phyloP scores from a whole-genome alignment of 495 filamentous ascomycete genomes.

The Niebla homalea region DNA sequence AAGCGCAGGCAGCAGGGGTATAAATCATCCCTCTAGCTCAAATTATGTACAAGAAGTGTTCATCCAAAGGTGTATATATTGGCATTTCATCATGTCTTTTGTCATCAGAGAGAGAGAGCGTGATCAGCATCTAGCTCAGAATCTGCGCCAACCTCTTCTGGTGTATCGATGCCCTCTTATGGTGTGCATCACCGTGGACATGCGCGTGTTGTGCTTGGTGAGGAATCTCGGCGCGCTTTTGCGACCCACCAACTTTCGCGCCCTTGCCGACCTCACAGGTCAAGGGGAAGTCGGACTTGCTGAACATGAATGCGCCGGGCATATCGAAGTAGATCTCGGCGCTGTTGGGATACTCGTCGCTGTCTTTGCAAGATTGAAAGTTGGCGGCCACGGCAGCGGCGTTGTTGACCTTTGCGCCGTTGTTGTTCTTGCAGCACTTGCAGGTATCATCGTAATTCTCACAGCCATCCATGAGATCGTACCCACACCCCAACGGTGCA shows the following conservation, averaged over 20 bases:
- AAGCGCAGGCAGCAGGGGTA: no score
- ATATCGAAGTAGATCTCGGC: not conserved
- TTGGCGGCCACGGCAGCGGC: not conserved
- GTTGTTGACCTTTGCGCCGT: not conserved
- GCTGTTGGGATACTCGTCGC: not conserved
- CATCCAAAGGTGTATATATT: no score
- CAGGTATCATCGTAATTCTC: not conserved
- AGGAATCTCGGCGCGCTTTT: no score
- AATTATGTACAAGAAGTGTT: no score
- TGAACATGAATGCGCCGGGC: not conserved
- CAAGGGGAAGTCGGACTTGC: not conserved
- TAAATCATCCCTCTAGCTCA: no score
- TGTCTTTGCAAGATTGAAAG: not conserved
- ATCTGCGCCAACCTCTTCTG: no score
- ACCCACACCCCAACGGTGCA: constrained; percentile 1
- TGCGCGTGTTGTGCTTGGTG: no score
- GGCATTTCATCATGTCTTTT: no score
- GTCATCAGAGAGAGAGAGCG: no score
- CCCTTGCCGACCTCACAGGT: constrained; percentile 1
- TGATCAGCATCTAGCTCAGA: no score
- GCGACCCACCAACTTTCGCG: not conserved
- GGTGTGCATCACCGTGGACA: no score
- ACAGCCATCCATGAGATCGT: not conserved
- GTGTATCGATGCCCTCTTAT: no score
- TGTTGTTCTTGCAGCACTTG: not conserved